phyloP scores from a whole-genome alignment of 2,329 filamentous ascomycete species.

The Fonsecaea pedrosoi region DNA sequence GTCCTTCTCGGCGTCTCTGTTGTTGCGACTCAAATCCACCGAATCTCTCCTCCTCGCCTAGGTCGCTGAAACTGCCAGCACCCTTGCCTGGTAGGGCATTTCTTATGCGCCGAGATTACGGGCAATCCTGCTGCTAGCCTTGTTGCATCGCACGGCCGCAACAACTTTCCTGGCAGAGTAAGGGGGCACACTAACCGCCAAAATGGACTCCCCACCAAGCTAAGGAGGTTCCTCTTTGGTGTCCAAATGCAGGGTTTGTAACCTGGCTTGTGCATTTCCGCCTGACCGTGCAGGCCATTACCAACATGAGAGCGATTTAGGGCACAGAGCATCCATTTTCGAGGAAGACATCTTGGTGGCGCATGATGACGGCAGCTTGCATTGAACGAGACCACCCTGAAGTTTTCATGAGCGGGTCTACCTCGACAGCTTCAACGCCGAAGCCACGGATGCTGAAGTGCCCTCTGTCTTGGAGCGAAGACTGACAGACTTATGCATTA shows the following conservation, averaged over 20 bases:
- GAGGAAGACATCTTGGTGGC: neutral
- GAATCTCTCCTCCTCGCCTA: neutral
- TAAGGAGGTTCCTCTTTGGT: neutral
- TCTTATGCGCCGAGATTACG: neutral
- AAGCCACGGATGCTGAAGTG: neutral
- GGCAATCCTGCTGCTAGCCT: neutral
- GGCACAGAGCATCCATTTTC: neutral
- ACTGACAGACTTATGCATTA: neutral
- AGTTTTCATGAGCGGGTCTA: neutral
- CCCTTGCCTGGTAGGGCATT: neutral
- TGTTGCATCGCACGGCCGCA: slow-evolving; percentile 3
- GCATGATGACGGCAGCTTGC: slow-evolving; percentile 18
- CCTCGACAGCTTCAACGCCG: neutral
- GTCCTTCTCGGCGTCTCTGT: neutral
- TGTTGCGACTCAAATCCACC: neutral
- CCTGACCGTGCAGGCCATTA: neutral
- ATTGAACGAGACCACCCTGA: neutral
- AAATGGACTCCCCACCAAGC: neutral
- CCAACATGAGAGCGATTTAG: neutral
- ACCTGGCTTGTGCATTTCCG: neutral
- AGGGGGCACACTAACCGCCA: slow-evolving; percentile 1
- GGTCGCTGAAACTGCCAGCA: neutral
- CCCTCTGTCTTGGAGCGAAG: neutral
- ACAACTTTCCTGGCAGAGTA: slow-evolving; percentile 12
- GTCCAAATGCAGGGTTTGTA: neutral